phyloP scores from a whole-genome alignment of 495 filamentous ascomycete species.

The Letharia lupina region DNA sequence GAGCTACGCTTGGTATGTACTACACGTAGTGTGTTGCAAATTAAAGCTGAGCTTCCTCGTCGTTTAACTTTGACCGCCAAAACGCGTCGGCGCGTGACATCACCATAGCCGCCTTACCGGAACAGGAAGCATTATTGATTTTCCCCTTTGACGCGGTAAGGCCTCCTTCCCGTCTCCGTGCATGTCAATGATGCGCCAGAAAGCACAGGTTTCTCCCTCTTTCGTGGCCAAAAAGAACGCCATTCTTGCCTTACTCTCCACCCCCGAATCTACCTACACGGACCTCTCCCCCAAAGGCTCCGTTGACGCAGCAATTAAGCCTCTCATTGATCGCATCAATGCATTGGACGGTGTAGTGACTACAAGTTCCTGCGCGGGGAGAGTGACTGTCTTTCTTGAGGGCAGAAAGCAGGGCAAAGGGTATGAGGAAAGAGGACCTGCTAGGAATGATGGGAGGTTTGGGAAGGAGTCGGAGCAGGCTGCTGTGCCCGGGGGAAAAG shows the following conservation, averaged over 20 bases:
- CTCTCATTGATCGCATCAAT: constrained; percentile 71
- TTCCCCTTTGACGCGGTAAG: neutral
- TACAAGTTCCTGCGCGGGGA: constrained; percentile 83
- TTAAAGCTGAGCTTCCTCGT: neutral
- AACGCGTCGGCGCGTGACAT: constrained; percentile 18
- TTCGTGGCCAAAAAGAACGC: constrained; percentile 55
- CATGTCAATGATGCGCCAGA: neutral
- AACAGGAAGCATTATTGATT: constrained; percentile 12
- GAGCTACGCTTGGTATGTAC: neutral
- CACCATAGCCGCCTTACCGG: neutral
- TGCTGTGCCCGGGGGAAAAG: constrained; percentile 65
- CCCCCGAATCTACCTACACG: constrained; percentile 56
- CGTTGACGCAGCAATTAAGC: constrained; percentile 66
- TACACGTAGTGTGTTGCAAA: neutral
- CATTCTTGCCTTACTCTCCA: constrained; percentile 56
- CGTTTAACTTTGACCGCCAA: neutral
- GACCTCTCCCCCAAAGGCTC: constrained; percentile 81
- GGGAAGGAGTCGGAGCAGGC: constrained; percentile 28
- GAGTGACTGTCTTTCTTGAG: constrained; percentile 79
- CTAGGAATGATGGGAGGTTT: constrained; percentile 7
- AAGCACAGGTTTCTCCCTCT: constrained; percentile 26
- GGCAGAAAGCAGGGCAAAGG: constrained; percentile 45
- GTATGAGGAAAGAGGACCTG: constrained; percentile 2
- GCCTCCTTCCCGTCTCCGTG: neutral
- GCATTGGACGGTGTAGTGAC: constrained; percentile 63